Conservation (phyloP, 805 yeast genomes). For the Limtongia smithiae region DNA sequence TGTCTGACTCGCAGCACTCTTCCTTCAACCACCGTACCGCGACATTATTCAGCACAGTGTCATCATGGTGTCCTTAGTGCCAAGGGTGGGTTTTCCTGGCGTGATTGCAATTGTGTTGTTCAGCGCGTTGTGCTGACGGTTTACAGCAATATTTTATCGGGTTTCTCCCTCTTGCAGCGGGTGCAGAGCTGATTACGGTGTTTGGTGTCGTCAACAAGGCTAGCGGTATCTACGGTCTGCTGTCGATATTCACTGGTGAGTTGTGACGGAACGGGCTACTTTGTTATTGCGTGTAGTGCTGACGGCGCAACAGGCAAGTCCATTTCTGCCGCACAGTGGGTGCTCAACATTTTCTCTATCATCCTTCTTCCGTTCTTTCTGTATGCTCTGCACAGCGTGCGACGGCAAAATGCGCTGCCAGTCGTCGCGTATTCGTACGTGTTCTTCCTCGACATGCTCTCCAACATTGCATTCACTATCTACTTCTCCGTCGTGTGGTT, state of each 20-base stretch:
- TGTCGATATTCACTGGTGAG: slow-evolving; percentile 67
- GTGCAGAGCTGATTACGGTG: slow-evolving; percentile 77
- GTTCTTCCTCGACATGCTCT: slow-evolving; percentile 63
- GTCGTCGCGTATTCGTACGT: slow-evolving; percentile 61
- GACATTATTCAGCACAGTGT: too few relatives aligned
- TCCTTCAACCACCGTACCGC: too few relatives aligned
- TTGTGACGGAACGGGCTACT: background rate
- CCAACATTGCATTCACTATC: slow-evolving; percentile 64
- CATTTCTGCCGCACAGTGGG: slow-evolving; percentile 75
- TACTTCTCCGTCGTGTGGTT: slow-evolving; percentile 80
- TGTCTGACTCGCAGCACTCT: too few relatives aligned
- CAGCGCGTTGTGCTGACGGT: background rate
- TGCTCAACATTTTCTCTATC: slow-evolving; percentile 65
- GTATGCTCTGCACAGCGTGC: slow-evolving; percentile 52
- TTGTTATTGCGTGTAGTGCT: background rate
- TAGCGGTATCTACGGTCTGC: slow-evolving; percentile 80
- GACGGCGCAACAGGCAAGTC: slow-evolving; percentile 60
- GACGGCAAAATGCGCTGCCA: slow-evolving; percentile 55
- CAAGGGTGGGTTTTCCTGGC: slow-evolving; percentile 4
- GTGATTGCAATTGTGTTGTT: background rate
- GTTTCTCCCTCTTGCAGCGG: slow-evolving; percentile 72
- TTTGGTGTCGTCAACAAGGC: slow-evolving; percentile 80
- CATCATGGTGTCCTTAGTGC: too few relatives aligned
- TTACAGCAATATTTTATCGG: slow-evolving; percentile 49
- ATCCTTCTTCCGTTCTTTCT: slow-evolving; percentile 61